These are phyloP conservation scores for Elymus sibiricus DNA, from an alignment of 176 grass and related monocot genomes.

Conservation along the genomic window DNA sequence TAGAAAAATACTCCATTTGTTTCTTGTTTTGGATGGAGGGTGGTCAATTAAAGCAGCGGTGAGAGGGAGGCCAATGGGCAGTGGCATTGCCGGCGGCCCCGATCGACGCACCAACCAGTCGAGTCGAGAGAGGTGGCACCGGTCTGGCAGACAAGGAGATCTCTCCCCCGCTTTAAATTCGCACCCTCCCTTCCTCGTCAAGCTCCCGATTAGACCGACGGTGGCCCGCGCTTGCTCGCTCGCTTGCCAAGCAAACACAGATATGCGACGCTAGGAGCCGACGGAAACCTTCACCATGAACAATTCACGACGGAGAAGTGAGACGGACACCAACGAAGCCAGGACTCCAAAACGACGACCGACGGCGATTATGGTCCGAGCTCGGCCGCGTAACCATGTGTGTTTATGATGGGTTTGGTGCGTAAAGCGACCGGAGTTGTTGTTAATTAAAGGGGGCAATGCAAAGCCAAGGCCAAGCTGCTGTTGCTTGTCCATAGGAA, in stretches of 20 bases:
- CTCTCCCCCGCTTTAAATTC: background rate
- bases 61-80: no score
- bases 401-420: conserved; percentile 20
- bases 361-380: background rate
- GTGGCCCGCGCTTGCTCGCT: background rate
- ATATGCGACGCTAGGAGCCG: no score
- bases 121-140: background rate
- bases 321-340: no score
- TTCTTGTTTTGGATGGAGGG: no score
- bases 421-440: conserved; percentile 19
- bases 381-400: background rate
- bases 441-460: background rate
- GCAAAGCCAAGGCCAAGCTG: background rate
- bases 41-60: no score
- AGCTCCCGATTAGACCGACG: background rate
- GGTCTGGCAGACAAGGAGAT: conserved; percentile 29
- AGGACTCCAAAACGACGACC: no score
- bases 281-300: no score
- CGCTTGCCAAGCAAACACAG: no score
- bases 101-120: no score
- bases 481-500: background rate
- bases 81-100: no score
- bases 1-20: no score
- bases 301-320: no score
- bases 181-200: conserved; percentile 3